Evolutionary conservation across 1,284 basidiomycete genomes (phyloP).

Genomic region (Papiliotrema flavescens): DNA sequence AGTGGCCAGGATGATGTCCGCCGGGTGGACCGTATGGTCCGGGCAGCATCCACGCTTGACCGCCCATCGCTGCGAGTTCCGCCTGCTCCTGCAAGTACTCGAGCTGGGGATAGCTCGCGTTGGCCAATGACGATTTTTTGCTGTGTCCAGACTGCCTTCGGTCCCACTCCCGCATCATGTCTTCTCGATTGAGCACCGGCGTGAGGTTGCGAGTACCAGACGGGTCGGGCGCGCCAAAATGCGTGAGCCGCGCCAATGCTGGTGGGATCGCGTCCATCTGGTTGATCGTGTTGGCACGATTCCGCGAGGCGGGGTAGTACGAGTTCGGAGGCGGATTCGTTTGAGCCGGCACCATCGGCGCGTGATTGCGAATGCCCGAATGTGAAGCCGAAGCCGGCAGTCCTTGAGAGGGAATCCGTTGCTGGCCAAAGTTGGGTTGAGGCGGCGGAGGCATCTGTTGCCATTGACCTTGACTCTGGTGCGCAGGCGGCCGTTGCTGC

Average conservation of each 20-base stretch:
- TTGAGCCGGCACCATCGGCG: slow-evolving; percentile 44
- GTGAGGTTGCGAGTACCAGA: slow-evolving; percentile 67
- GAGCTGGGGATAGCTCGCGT: slow-evolving; percentile 75
- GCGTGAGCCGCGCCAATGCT: slow-evolving; percentile 78
- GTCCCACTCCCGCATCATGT: slow-evolving; percentile 87
- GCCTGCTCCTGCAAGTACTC: slow-evolving; percentile 89
- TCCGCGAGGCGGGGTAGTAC: slow-evolving; percentile 62
- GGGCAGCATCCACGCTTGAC: slow-evolving; percentile 39
- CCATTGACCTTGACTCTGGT: slow-evolving; percentile 18
- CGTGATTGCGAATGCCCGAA: slow-evolving; percentile 13
- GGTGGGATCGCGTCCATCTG: slow-evolving; percentile 87
- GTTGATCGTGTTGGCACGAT: slow-evolving; percentile 78
- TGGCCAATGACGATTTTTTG: slow-evolving; percentile 34
- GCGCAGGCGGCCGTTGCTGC: slow-evolving; percentile 7
- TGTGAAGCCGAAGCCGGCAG: slow-evolving; percentile 25
- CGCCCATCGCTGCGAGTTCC: slow-evolving; percentile 62
- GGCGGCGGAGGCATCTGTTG: slow-evolving; percentile 24
- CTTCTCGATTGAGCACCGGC: slow-evolving; percentile 82
- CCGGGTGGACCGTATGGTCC: slow-evolving; percentile 27
- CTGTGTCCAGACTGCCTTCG: slow-evolving; percentile 53
- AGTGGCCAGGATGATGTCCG: slow-evolving; percentile 6
- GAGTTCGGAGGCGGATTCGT: slow-evolving; percentile 53
- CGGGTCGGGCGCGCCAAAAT: slow-evolving; percentile 77
- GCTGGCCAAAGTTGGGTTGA: slow-evolving; percentile 25
- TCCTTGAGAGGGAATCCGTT: slow-evolving; percentile 22